Percentiles rank a stretch among this genome's conserved stretches.
Evolutionary conservation across 2,329 filamentous ascomycete genomes (phyloP).

Genomic region (Ceratocystis diversiconidia): DNA sequence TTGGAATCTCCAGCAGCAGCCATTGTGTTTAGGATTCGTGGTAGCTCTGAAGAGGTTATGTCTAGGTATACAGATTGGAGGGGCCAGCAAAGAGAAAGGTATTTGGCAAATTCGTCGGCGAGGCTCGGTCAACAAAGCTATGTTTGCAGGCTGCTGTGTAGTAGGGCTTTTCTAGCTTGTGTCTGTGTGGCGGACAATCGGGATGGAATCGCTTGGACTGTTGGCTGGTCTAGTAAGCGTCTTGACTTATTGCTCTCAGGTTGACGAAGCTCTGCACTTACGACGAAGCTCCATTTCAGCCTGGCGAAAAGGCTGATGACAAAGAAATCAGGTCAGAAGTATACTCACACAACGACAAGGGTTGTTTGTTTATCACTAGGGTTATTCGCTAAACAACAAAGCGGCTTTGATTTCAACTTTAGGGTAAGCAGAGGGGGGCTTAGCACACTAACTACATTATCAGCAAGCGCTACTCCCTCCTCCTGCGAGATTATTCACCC

Average conservation of each 20-base stretch:
- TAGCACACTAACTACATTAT: too few relatives aligned
- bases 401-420: too few relatives aligned
- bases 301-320: conserved; percentile 19
- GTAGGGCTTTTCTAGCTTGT: neutral
- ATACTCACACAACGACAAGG: neutral
- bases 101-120: neutral
- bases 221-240: neutral
- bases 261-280: conserved; percentile 23
- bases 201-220: neutral
- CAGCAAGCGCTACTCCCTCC: too few relatives aligned
- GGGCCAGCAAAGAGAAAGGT: neutral
- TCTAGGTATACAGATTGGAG: neutral
- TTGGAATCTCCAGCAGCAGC: conserved; percentile 24
- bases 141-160: too few relatives aligned
- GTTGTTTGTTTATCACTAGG: neutral
- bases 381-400: neutral
- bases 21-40: neutral
- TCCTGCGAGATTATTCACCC: too few relatives aligned
- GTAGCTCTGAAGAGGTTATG: neutral
- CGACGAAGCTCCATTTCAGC: conserved; percentile 19
- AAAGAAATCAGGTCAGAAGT: neutral
- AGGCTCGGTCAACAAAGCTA: neutral
- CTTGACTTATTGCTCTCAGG: too few relatives aligned
- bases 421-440: too few relatives aligned
- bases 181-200: neutral